Evolutionary conservation across 768 basidiomycete genomes (phyloP), one percentile per base, ranked within the genome.

Genomic region (Tephrocybe rancida): DNA sequence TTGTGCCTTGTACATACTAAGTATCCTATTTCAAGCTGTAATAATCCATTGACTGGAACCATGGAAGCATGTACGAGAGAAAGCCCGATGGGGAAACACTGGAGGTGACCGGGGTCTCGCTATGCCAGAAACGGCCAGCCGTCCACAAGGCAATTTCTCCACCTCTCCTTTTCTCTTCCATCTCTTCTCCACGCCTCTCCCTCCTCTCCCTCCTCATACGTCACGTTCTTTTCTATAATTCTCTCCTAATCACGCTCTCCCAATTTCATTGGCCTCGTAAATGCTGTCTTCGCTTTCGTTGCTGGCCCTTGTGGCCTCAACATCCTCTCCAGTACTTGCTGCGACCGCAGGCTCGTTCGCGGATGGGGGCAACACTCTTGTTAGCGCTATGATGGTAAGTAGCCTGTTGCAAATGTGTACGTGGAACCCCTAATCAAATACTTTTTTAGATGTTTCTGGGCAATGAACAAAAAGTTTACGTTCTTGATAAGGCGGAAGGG

Each of bases 401-500:
- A 11, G 21, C 9, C 39, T 41, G 6, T 41, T 32, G 13, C 30
- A 6, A n/a, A n/a, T n/a, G n/a, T n/a, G n/a, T n/a, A n/a, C n/a
- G n/a, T n/a, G n/a, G n/a, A n/a, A n/a, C n/a, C n/a, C n/a, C n/a
- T n/a, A n/a, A n/a, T n/a, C n/a, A n/a, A n/a, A n/a, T n/a, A n/a
- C n/a, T n/a, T 51, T 37, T 56, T 21, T 63, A 88, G 89, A 83
- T 88, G 82, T 91, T 94, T 68, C 71, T 94, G 44, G 92, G 89
- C 26, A 90, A 87, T 57, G 72, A 79, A 3, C 74, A 90, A 58
- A 91, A 85, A 65, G 87, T 95, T 27, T 95, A 94, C 69, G 88
- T 95, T 19, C 73, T 95, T 18, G 93, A 97, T 77, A 97, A 97
- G 74, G 84, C 86, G 1, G 90, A 94, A 65, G 83, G 82, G 34